phyloP scores from a whole-genome alignment of 2,329 filamentous ascomycete species.

The Colletotrichum neosansevieriae region DNA sequence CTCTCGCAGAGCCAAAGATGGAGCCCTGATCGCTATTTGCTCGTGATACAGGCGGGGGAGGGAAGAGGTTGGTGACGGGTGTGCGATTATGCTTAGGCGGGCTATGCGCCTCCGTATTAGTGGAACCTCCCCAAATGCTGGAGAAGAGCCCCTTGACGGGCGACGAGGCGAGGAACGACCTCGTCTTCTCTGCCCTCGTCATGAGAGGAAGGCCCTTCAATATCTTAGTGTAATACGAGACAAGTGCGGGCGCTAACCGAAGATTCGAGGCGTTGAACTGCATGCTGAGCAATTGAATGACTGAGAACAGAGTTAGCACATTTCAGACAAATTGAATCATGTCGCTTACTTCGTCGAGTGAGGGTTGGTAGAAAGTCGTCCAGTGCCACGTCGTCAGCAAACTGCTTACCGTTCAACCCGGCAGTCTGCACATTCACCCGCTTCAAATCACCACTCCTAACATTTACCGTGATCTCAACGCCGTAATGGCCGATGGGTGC shows the following conservation, averaged over 20 bases:
- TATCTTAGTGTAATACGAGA: conserved; percentile 83
- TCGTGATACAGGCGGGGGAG: conserved; percentile 50
- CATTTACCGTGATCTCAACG: conserved; percentile 77
- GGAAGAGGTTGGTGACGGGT: conserved; percentile 53
- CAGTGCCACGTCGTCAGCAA: conserved; percentile 78
- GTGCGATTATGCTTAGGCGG: conserved; percentile 56
- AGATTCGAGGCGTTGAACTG: conserved; percentile 78
- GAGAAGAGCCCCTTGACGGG: conserved; percentile 88
- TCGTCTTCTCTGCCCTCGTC: conserved; percentile 72
- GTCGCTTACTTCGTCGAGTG: conserved; percentile 74
- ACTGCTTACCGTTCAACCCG: conserved; percentile 78
- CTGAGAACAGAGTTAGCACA: conserved; percentile 60
- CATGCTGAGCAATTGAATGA: conserved; percentile 77
- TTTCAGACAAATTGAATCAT: not conserved
- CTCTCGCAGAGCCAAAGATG: conserved; percentile 66
- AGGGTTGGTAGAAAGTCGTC: conserved; percentile 82
- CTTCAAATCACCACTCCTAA: conserved; percentile 66
- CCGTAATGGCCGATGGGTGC: conserved; percentile 75
- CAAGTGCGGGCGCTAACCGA: conserved; percentile 73
- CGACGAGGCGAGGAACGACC: conserved; percentile 81
- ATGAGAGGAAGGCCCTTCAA: conserved; percentile 76
- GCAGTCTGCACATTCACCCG: conserved; percentile 63
- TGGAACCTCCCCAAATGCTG: conserved; percentile 77
- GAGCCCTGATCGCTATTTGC: conserved; percentile 63
- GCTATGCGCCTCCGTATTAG: conserved; percentile 55